Base-by-base conservation (phyloP, 352 stramenopile species). In the Pythium pyrilobum region DNA sequence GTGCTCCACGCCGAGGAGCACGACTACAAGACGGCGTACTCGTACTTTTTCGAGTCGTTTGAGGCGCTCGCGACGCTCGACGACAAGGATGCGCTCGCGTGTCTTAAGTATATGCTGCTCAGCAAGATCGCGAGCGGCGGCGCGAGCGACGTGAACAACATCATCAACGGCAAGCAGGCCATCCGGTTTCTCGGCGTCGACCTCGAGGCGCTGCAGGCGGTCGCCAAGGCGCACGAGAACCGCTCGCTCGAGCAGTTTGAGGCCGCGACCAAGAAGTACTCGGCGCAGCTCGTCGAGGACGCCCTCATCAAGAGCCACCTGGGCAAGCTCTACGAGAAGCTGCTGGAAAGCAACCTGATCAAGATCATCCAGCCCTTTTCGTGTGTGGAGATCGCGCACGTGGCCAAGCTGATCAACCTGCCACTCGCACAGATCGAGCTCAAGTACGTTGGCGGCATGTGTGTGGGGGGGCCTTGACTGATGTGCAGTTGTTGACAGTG, bases 11-110 rank as follows among this genome's bases (percentile, higher is more conserved):
- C 92, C 11, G 96, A 99, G 64, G 97, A 99, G 72, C 81, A 90
- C 36, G 97, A 99, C 78, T 99, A 99, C 81, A 98, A 98, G 74
- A 99, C 96, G 16, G 93, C 96, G 11, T 98, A 99, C 70, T 99
- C 96, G 40, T 99, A 99, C 85, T 99, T 99, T 74, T 96, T 99
- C 49, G 97, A 99, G 64, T 81, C 90, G 0, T 98, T 97, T 53
- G 95, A 98, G 69, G 96, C 94, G 7, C 97, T 98, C 41, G 87
- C 97, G 46, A 81, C 83, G 36, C 67, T 98, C 13, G 92, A 98
- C 65, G 78, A 96, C 48, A 63, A 68, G 16, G 79, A 92, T 27
- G 80, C 84, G 18, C 63, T 95, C 25, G 73, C 74, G 31, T 97
- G 89, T 52, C 77, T 99, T 33, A 98, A 99, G 82, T 99, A 99